Base-by-base conservation (phyloP, 495 filamentous ascomycete genomes). In the Hypoxylon fragiforme region DNA sequence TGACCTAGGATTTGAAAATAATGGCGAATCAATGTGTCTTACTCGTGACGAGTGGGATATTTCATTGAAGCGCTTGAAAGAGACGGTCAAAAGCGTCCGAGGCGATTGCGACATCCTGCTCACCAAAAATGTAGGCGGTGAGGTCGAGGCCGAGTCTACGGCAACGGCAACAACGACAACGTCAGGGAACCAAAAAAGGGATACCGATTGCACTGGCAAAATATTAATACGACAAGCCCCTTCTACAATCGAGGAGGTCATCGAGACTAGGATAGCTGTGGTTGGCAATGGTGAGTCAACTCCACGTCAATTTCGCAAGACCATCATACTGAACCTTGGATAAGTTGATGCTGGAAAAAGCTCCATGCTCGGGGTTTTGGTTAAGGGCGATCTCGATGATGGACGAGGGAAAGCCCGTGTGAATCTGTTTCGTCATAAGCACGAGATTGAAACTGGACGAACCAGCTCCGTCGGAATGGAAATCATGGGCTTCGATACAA, bases 391-490 rank as follows among this genome's bases (percentile, higher is more conserved):
- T 41, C 84, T 98, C 7, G 94, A 98, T 64, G 94, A 98, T 77
- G 94, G 94, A 3, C 82, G 94, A 58, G 94, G 94, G 19, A 92
- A 89, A 72, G 91, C 92, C 28, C 88, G 94, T 43, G 88, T 98
- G 50, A 98, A 97, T 58, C 88, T 98, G 9, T 98, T 98, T 76
- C 80, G 94, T 16, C 94, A 98, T 65, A 97, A 97, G 69, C 94
- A 98, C 65, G 94, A 98, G 70, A 86, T 97, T 39, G 94, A 98
- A 67, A 92, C 88, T 40, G 94, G 94, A 0, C 81, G 94, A 50
- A 98, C 94, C 5, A 94, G 88, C 69, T 97, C 95, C 1, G 94
- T 98, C 2, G 94, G 94, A 19, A 89, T 96, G 90, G 94, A 98
- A 70, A 98, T 98, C 40, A 94, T 98, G 90, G 94, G 94, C 8